Percentiles rank a stretch among this genome's conserved stretches.
phyloP scores from a whole-genome alignment of 2,329 filamentous ascomycete species.

The Nemania abortiva region DNA sequence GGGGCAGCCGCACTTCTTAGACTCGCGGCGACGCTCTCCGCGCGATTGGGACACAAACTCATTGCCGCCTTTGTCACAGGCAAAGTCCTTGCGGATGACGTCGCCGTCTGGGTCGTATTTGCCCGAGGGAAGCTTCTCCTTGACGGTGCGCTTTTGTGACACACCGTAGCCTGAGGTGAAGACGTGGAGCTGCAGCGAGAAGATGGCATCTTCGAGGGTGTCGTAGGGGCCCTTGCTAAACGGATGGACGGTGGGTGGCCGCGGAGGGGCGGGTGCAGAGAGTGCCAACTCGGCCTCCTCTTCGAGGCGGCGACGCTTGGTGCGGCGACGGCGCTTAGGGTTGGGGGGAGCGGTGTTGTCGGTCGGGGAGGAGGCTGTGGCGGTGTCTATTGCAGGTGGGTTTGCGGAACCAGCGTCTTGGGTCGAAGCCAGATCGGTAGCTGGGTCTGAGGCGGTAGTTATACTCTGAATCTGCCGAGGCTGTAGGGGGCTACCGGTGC shows the following conservation, averaged over 20 bases:
- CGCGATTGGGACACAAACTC: constrained; percentile 50
- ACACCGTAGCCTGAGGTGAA: constrained; percentile 51
- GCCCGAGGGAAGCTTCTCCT: constrained; percentile 50
- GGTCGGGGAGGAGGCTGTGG: constrained; percentile 4
- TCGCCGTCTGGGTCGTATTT: constrained; percentile 49
- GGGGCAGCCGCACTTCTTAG: constrained; percentile 47
- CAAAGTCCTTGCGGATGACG: constrained; percentile 49
- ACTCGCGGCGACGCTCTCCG: constrained; percentile 48
- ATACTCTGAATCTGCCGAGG: constrained; percentile 33
- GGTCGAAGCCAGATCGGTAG: background rate
- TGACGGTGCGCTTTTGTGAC: constrained; percentile 50
- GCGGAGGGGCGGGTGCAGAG: constrained; percentile 28
- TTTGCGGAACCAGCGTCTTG: constrained; percentile 9
- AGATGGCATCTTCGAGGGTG: constrained; percentile 48
- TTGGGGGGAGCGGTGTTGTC: constrained; percentile 15
- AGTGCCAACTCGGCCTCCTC: constrained; percentile 18
- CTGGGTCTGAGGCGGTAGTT: constrained; percentile 18
- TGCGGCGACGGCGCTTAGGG: constrained; percentile 29
- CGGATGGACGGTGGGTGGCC: constrained; percentile 40
- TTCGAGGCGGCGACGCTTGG: constrained; percentile 37
- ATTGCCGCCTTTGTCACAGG: constrained; percentile 48
- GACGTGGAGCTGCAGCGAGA: constrained; percentile 49
- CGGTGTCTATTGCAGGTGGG: constrained; percentile 3
- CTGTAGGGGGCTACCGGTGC: constrained; percentile 11
- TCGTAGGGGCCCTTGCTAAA: constrained; percentile 47